These are phyloP conservation scores for Exophiala aquamarina DNA, from an alignment of 2,329 filamentous ascomycete species.

Conservation along the genomic window DNA sequence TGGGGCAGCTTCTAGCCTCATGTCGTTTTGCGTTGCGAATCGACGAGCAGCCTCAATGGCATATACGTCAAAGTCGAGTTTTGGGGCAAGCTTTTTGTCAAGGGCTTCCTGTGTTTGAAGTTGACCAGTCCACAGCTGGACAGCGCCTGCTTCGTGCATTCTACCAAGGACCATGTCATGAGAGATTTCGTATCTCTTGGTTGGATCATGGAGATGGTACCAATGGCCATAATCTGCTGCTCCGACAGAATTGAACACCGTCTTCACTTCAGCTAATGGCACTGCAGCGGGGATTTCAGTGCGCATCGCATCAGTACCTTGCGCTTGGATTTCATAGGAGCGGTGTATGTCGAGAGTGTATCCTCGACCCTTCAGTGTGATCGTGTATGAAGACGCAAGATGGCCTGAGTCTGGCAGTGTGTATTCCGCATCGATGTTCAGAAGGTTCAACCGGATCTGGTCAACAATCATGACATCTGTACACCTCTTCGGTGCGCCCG, in stretches of 20 bases:
- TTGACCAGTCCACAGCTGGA: slow-evolving; percentile 32
- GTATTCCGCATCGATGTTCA: slow-evolving; percentile 48
- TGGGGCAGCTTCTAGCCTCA: slow-evolving; percentile 43
- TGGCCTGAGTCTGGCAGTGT: slow-evolving; percentile 47
- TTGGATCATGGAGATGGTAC: slow-evolving; percentile 49
- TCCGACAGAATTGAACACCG: slow-evolving; percentile 38
- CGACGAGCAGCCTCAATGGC: slow-evolving; percentile 47
- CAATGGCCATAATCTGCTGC: slow-evolving; percentile 51
- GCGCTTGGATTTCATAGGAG: slow-evolving; percentile 8
- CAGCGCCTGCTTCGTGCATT: slow-evolving; percentile 52
- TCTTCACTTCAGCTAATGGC: slow-evolving; percentile 34
- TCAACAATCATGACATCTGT: slow-evolving; percentile 57
- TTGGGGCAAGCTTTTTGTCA: slow-evolving; percentile 27
- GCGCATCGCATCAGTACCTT: slow-evolving; percentile 1
- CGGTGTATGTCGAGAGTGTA: slow-evolving; percentile 42
- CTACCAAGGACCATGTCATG: slow-evolving; percentile 56
- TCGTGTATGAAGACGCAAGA: slow-evolving; percentile 46
- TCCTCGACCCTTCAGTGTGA: slow-evolving; percentile 51
- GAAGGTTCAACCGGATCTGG: slow-evolving; percentile 52
- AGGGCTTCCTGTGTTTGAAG: slow-evolving; percentile 21
- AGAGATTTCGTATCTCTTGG: slow-evolving; percentile 46
- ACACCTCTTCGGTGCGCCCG: slow-evolving; percentile 27
- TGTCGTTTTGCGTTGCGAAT: slow-evolving; percentile 48
- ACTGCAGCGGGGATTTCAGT: slow-evolving; percentile 26
- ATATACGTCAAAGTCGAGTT: slow-evolving; percentile 46